Conservation (phyloP, 2,329 filamentous ascomycete genomes). For the Penicillium glabrum region DNA sequence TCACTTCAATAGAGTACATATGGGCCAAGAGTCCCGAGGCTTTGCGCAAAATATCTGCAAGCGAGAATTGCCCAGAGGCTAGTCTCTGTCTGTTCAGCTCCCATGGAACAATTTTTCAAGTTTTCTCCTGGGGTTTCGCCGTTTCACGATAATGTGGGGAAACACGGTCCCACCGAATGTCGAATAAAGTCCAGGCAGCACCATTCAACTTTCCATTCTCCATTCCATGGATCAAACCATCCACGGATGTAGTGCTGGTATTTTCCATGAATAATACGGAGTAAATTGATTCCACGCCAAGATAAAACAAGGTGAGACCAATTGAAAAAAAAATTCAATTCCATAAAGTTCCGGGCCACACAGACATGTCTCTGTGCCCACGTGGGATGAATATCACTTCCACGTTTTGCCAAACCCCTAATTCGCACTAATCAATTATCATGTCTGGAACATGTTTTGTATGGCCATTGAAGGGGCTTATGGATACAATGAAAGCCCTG, state of each 20-base stretch:
- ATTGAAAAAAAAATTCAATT: neutral
- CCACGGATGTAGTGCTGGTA: neutral
- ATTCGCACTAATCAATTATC: neutral
- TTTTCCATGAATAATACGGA: neutral
- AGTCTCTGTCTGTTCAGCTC: neutral
- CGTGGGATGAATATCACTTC: neutral
- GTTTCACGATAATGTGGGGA: neutral
- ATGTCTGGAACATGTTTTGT: no score
- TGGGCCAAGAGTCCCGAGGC: neutral
- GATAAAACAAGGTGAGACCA: neutral
- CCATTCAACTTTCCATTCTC: neutral
- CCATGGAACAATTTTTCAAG: neutral
- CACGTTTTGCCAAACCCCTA: neutral
- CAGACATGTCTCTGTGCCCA: neutral
- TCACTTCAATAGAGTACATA: neutral
- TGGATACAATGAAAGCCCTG: no score
- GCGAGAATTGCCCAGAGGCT: neutral
- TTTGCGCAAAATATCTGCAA: neutral
- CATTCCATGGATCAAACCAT: neutral
- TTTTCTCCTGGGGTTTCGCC: neutral
- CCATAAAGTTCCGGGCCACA: neutral
- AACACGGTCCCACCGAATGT: neutral
- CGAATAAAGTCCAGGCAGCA: neutral
- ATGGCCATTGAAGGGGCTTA: no score
- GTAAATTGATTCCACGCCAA: neutral